These are phyloP conservation scores for Leccinellum albellum DNA, from an alignment of 768 basidiomycete genomes.

Conservation along the genomic window DNA sequence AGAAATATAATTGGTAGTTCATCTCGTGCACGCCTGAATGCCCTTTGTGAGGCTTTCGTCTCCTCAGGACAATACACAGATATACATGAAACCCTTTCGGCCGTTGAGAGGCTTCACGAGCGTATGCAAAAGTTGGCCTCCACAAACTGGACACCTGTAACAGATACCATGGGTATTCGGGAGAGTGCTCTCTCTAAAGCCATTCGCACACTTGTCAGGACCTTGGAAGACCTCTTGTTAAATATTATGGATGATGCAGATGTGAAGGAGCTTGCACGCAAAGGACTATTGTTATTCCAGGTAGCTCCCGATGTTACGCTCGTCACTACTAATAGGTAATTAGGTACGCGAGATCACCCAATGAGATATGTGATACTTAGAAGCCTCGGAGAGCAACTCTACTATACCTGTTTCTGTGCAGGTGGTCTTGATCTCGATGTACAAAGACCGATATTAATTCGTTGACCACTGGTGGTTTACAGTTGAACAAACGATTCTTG, in stretches of 20 bases:
- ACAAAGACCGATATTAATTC: too few species aligned
- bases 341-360: background rate
- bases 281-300: background rate
- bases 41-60: background rate
- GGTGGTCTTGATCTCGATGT: too few species aligned
- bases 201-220: background rate
- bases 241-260: background rate
- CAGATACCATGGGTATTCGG: background rate
- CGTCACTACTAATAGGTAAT: too few species aligned
- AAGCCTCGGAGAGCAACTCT: too few species aligned
- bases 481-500: too few species aligned
- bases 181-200: background rate
- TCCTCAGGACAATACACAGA: background rate
- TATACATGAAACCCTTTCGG: background rate
- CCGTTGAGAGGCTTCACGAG: background rate
- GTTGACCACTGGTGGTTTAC: too few species aligned
- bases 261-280: background rate
- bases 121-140: background rate
- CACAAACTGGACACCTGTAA: background rate
- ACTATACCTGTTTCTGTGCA: too few species aligned
- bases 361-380: background rate
- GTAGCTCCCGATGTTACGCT: background rate
- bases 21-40: background rate
- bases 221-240: background rate
- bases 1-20: background rate